Conservation (phyloP, 495 filamentous ascomycete species). For the Aspergillus sclerotioniger region DNA sequence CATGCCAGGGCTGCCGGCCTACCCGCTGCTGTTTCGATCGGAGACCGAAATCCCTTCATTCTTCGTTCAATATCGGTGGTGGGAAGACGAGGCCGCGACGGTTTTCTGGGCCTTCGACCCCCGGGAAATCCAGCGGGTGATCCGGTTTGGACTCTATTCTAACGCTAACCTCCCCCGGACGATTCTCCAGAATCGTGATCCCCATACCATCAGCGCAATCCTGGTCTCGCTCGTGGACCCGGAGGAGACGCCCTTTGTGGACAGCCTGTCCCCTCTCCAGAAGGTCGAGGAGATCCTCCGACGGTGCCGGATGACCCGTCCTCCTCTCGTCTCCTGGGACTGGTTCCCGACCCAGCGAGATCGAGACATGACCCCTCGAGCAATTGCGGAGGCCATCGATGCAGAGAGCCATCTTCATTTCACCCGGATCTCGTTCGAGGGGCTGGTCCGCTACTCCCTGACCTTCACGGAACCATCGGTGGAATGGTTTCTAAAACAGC, state of each 20-base stretch:
- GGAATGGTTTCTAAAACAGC: slow-evolving; percentile 45
- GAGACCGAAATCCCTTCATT: slow-evolving; percentile 34
- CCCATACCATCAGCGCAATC: slow-evolving; percentile 33
- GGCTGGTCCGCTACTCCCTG: slow-evolving; percentile 39
- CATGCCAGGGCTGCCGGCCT: slow-evolving; percentile 21
- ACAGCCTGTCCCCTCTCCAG: slow-evolving; percentile 34
- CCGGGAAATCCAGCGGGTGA: slow-evolving; percentile 36
- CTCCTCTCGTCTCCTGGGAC: slow-evolving; percentile 32
- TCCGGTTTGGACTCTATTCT: slow-evolving; percentile 38
- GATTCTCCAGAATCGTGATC: slow-evolving; percentile 33
- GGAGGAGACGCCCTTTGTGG: slow-evolving; percentile 27
- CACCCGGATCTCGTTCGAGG: slow-evolving; percentile 39
- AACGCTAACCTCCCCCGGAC: slow-evolving; percentile 36
- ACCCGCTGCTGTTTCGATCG: slow-evolving; percentile 34
- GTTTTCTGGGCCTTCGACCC: slow-evolving; percentile 45
- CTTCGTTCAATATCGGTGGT: slow-evolving; percentile 35
- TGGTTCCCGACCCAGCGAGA: slow-evolving; percentile 36
- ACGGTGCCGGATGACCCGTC: slow-evolving; percentile 24
- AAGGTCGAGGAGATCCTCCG: slow-evolving; percentile 46
- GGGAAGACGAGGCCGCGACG: slow-evolving; percentile 43
- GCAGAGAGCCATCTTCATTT: slow-evolving; percentile 47
- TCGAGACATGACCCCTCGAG: slow-evolving; percentile 18
- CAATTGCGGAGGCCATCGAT: slow-evolving; percentile 38
- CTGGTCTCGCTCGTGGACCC: slow-evolving; percentile 28
- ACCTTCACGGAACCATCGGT: slow-evolving; percentile 32